Percentiles rank a stretch among this genome's conserved stretches.
Conservation (phyloP, 2,329 filamentous ascomycete species). For the Ramichloridium luteum region DNA sequence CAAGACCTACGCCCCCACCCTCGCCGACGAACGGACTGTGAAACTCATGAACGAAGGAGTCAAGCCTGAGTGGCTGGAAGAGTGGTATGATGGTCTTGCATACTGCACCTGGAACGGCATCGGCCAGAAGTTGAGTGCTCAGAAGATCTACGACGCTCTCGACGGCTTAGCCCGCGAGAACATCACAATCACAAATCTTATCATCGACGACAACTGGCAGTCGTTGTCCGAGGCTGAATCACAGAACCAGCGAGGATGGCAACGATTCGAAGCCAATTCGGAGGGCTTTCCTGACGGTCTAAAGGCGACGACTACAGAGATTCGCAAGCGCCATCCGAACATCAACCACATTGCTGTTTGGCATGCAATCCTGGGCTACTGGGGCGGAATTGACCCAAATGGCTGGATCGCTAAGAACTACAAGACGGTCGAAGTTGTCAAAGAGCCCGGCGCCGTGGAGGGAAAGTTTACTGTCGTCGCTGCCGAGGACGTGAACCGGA, state of each 20-base stretch:
- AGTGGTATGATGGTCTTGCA: slow-evolving; percentile 69
- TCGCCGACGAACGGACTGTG: slow-evolving; percentile 34
- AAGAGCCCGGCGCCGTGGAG: slow-evolving; percentile 44
- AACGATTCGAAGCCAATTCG: slow-evolving; percentile 73
- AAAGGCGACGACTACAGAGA: slow-evolving; percentile 54
- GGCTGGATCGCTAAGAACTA: slow-evolving; percentile 67
- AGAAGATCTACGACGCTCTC: slow-evolving; percentile 66
- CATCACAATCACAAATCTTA: slow-evolving; percentile 70
- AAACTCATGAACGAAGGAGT: slow-evolving; percentile 37
- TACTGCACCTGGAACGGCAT: slow-evolving; percentile 97
- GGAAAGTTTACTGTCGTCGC: slow-evolving; percentile 62
- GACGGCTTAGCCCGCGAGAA: slow-evolving; percentile 56
- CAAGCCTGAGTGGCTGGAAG: slow-evolving; percentile 57
- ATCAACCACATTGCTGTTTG: slow-evolving; percentile 83
- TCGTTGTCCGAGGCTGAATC: slow-evolving; percentile 48
- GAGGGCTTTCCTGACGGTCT: slow-evolving; percentile 70
- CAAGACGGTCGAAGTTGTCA: slow-evolving; percentile 52
- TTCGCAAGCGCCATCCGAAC: slow-evolving; percentile 54
- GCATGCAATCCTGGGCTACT: slow-evolving; percentile 82
- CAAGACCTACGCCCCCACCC: slow-evolving; percentile 31
- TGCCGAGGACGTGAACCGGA: slow-evolving; percentile 57
- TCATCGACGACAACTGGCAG: slow-evolving; percentile 98
- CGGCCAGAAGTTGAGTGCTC: slow-evolving; percentile 68
- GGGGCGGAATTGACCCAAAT: slow-evolving; percentile 71
- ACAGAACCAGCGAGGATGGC: slow-evolving; percentile 50